phyloP scores from a whole-genome alignment of 768 basidiomycete species.

The Suillus bovinus region DNA sequence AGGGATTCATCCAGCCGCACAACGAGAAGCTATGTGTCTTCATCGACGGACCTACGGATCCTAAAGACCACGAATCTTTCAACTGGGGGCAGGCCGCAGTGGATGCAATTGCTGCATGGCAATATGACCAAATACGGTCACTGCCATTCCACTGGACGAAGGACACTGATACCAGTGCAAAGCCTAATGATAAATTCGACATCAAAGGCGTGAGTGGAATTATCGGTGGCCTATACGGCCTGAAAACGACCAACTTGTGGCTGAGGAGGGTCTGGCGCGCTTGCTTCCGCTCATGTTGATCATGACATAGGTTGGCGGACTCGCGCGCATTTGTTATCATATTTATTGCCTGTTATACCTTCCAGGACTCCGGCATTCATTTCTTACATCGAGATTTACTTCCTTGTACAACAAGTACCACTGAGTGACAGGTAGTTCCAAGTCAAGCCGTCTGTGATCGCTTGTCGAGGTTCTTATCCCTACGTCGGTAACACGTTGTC shows the following conservation, averaged over 20 bases:
- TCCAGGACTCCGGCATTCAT: background rate
- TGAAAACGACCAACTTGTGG: conserved; percentile 29
- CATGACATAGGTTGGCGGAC: conserved; percentile 7
- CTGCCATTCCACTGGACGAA: conserved; percentile 53
- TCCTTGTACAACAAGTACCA: background rate
- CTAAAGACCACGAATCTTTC: conserved; percentile 53
- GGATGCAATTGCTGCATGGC: conserved; percentile 64
- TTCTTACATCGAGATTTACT: background rate
- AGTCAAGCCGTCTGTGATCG: background rate
- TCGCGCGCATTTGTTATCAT: background rate
- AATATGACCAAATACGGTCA: conserved; percentile 30
- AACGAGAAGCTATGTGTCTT: conserved; percentile 69
- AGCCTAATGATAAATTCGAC: conserved; percentile 8
- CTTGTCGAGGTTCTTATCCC: background rate
- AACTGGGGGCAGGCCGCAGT: conserved; percentile 81
- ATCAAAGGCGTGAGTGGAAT: conserved; percentile 22
- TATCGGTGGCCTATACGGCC: conserved; percentile 18
- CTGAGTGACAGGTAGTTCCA: background rate
- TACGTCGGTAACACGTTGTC: background rate
- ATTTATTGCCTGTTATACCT: background rate
- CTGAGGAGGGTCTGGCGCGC: conserved; percentile 37
- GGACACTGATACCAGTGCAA: conserved; percentile 35
- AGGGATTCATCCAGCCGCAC: conserved; percentile 70
- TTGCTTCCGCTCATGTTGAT: conserved; percentile 25
- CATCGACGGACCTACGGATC: conserved; percentile 68